Evolutionary conservation across 495 filamentous ascomycete species (phyloP), one percentile per base, ranked within the genome.

Genomic region (Umbilicaria muhlenbergii): DNA sequence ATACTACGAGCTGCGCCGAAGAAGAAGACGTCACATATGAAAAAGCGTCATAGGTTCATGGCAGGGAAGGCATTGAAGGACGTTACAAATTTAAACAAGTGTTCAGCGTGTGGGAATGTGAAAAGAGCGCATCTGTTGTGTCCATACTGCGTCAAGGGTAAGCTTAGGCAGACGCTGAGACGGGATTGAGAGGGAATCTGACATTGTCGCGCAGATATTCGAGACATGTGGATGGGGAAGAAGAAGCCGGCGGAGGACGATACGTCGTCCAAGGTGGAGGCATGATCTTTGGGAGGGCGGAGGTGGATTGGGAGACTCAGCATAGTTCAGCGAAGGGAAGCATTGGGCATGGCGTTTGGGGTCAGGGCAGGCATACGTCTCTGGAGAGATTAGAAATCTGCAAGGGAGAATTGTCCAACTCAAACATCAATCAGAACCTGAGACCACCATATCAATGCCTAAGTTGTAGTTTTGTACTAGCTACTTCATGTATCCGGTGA

Each of bases 1-100:
- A 74, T 96, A 33, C 77, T 99, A 32, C 78, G 78, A 48, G 91
- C 91, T 3, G 91, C 94, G 5, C 91, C 91, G 10, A 99, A 99
- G 73, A 96, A 94, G 66, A 99, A 96, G 75, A 93, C 87, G 10
- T 94, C 89, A 18, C 83, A 99, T 61, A 85, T 83, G 71, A 95
- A 93, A 71, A 93, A 83, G 67, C 80, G 91, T 48, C 79, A 85
- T 53, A 74, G 92, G 52, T 86, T 89, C 51, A 78, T 95, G 77
- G 89, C 86, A 14, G 89, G 89, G 53, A 96, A 96, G 62, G 86
- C 75, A 34, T 66, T 96, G 55, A 83, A 89, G 68, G 91, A 96
- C 56, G 77, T 93, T 16, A 89, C 78, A 41, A 69, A 71, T 33
- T 66, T 99, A 51, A 87, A 82, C 60, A 83, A 75, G 54, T 99